These are phyloP conservation scores for Poa annua DNA, from an alignment of 176 grass and related monocot genomes.

Conservation along the genomic window DNA sequence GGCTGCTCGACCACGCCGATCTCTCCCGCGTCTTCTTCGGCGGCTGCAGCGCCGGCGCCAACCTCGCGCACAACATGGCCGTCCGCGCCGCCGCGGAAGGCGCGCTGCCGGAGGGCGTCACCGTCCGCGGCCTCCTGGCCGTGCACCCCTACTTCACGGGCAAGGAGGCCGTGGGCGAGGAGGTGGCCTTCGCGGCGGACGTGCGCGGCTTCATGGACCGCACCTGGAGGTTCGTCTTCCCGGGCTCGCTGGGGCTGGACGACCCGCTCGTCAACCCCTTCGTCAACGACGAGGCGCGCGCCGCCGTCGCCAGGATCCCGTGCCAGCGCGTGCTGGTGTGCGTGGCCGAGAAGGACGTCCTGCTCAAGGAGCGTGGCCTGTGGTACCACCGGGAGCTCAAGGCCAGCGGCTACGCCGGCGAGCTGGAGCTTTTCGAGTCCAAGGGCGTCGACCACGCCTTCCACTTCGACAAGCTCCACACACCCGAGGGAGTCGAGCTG, in stretches of 20 bases:
- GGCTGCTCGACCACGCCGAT: constrained; percentile 74
- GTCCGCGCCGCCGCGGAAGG: constrained; percentile 44
- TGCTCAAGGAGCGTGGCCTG: constrained; percentile 60
- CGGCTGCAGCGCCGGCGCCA: constrained; percentile 73
- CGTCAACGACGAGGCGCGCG: constrained; percentile 51
- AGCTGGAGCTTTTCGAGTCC: constrained; percentile 57
- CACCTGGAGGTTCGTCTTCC: constrained; percentile 55
- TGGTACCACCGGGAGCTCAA: constrained; percentile 63
- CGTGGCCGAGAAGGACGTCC: constrained; percentile 55
- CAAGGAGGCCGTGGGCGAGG: constrained; percentile 44
- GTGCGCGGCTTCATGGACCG: constrained; percentile 47
- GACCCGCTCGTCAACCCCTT: constrained; percentile 63
- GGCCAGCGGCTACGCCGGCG: constrained; percentile 51
- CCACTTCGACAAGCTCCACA: constrained; percentile 47
- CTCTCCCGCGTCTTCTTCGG: constrained; percentile 59
- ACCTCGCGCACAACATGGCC: constrained; percentile 68
- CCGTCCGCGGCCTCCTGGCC: constrained; percentile 47
- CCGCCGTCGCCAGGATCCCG: constrained; percentile 35
- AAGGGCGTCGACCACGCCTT: constrained; percentile 62
- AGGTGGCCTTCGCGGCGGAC: constrained; percentile 41
- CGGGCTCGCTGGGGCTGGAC: constrained; percentile 53
- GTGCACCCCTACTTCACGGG: constrained; percentile 72
- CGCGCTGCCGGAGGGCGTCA: constrained; percentile 47
- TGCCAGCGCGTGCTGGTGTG: constrained; percentile 66
- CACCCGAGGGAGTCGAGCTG: constrained; percentile 45